Percentiles rank a stretch among this genome's conserved stretches.
Evolutionary conservation across 2,329 filamentous ascomycete species (phyloP).

Genomic region (Exophiala bonariae): DNA sequence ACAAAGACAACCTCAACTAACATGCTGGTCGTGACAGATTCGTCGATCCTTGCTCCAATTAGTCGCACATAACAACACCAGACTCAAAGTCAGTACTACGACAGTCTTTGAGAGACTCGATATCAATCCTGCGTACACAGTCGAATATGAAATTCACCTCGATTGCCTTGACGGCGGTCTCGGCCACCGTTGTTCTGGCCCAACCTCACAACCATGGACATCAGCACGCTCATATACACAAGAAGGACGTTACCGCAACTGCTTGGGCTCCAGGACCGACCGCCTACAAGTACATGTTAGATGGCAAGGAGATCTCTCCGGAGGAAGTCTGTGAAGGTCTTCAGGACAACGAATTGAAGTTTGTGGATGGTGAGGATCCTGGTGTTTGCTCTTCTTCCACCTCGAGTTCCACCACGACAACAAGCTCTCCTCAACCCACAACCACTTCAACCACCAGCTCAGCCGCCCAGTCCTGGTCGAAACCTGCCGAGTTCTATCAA

Average conservation of each 20-base stretch:
- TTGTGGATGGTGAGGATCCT: slow-evolving; percentile 63
- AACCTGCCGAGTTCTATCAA: slow-evolving; percentile 53
- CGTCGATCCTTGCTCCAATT: slow-evolving; percentile 11
- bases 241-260: slow-evolving; percentile 42
- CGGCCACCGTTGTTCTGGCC: slow-evolving; percentile 43
- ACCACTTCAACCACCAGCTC: slow-evolving; percentile 35
- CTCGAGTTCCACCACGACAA: slow-evolving; percentile 28
- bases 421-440: slow-evolving; percentile 15
- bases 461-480: slow-evolving; percentile 32
- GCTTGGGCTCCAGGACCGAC: slow-evolving; percentile 59
- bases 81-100: not conserved
- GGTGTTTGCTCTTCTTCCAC: slow-evolving; percentile 48
- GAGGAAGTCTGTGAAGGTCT: slow-evolving; percentile 71
- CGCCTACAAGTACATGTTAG: slow-evolving; percentile 70
- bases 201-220: slow-evolving; percentile 43
- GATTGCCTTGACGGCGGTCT: slow-evolving; percentile 35
- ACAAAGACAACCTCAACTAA: slow-evolving; percentile 18
- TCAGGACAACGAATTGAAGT: slow-evolving; percentile 64
- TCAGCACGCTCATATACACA: slow-evolving; percentile 41
- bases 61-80: slow-evolving; percentile 13
- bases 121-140: slow-evolving; percentile 1
- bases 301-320: slow-evolving; percentile 61
- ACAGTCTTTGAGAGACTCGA: slow-evolving; percentile 24
- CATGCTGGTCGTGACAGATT: slow-evolving; percentile 15
- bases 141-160: slow-evolving; percentile 24